Percentiles rank a stretch among this genome's conserved stretches.
Conservation (phyloP, 371 early-diverging fungal species). For the Saksenaea vasiformis region DNA sequence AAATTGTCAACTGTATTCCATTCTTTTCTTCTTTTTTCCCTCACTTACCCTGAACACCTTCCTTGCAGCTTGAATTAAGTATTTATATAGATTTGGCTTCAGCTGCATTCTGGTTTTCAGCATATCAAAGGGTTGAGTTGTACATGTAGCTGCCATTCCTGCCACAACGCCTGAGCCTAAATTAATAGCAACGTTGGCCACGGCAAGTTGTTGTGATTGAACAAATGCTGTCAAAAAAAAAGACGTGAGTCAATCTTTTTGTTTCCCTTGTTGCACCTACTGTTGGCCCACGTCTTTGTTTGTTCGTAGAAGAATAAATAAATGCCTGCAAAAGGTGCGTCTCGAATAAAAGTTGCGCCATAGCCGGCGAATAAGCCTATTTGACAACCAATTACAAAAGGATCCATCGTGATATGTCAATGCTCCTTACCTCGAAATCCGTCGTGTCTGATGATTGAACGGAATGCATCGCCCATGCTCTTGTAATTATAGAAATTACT, state of each 20-base stretch:
- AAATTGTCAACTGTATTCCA: neutral
- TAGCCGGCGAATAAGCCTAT: constrained; percentile 87
- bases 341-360: constrained; percentile 89
- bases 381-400: neutral
- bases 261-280: constrained; percentile 24
- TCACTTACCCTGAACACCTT: constrained; percentile 64
- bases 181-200: constrained; percentile 46
- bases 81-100: constrained; percentile 72
- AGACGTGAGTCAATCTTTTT: neutral
- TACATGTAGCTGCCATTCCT: constrained; percentile 75
- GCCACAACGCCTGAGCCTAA: constrained; percentile 61
- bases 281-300: constrained; percentile 53
- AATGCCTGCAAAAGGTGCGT: constrained; percentile 96
- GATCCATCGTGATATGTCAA: neutral
- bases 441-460: constrained; percentile 61
- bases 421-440: constrained; percentile 56
- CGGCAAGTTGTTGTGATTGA: constrained; percentile 7
- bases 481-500: constrained; percentile 84
- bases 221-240: neutral
- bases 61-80: constrained; percentile 59
- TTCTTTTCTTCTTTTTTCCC: neutral
- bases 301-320: constrained; percentile 92
- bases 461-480: constrained; percentile 62
- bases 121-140: constrained; percentile 95
- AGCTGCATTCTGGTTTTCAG: constrained; percentile 93